A percentile compares a stretch with the other conserved stretches of the same genome.
Evolutionary conservation across 768 basidiomycete species (phyloP).

Genomic region (Naganishia kalamii): DNA sequence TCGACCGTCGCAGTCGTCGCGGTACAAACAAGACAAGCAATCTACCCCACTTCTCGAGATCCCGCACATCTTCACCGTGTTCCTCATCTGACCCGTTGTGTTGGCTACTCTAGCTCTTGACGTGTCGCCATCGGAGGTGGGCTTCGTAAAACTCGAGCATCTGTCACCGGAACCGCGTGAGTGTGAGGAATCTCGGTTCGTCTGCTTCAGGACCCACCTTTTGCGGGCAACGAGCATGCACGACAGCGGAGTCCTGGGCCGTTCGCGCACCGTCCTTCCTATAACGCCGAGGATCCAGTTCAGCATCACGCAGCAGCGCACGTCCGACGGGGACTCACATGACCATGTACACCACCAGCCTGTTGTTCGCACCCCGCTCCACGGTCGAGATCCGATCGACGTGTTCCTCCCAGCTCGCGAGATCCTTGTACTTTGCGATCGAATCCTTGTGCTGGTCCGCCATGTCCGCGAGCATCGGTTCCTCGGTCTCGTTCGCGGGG

Average conservation of each 20-base stretch:
- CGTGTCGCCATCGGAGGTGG: constrained; percentile 38
- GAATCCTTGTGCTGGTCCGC: constrained; percentile 34
- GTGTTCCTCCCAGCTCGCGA: constrained; percentile 40
- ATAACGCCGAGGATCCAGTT: not conserved
- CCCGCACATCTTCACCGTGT: not conserved
- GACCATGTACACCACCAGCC: constrained; percentile 36
- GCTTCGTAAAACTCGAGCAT: constrained; percentile 43
- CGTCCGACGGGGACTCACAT: constrained; percentile 32
- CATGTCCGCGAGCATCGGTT: constrained; percentile 11
- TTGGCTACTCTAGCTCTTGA: not conserved
- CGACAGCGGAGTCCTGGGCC: constrained; percentile 30
- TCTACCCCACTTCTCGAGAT: too few relatives aligned
- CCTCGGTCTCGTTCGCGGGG: constrained; percentile 21
- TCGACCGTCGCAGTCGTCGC: too few relatives aligned
- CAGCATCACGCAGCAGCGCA: not conserved
- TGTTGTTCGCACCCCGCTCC: constrained; percentile 30
- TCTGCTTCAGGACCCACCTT: constrained; percentile 27
- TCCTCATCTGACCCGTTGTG: not conserved
- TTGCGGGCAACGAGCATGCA: constrained; percentile 39
- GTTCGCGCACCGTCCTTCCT: constrained; percentile 39
- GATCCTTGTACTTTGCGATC: constrained; percentile 35
- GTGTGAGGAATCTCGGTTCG: not conserved
- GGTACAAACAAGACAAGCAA: too few relatives aligned
- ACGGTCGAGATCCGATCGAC: constrained; percentile 38
- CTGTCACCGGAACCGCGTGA: constrained; percentile 19